These are phyloP conservation scores for Aspergillus floridensis DNA, from an alignment of 2,329 filamentous ascomycete genomes.

Conservation along the genomic window DNA sequence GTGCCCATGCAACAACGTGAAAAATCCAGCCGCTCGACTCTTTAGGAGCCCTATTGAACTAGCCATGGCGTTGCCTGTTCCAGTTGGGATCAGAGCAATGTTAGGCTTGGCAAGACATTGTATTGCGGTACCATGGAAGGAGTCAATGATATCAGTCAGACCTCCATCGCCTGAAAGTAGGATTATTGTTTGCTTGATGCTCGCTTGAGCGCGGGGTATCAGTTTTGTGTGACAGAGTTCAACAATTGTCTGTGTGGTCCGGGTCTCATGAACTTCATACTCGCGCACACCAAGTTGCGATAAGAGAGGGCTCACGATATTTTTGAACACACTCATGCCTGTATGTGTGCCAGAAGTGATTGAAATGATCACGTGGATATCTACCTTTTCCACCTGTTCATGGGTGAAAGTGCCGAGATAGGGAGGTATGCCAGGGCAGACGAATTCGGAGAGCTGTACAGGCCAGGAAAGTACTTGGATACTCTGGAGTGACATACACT, in stretches of 20 bases:
- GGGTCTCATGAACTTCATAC: slow-evolving; percentile 62
- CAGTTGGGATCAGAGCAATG: slow-evolving; percentile 55
- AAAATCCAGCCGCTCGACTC: slow-evolving; percentile 45
- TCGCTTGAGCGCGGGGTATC: slow-evolving; percentile 49
- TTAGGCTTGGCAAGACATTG: slow-evolving; percentile 50
- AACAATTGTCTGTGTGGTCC: slow-evolving; percentile 61
- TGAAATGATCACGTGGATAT: slow-evolving; percentile 64
- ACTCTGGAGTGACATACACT: slow-evolving; percentile 13
- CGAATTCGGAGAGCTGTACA: slow-evolving; percentile 15
- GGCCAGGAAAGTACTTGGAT: slow-evolving; percentile 13
- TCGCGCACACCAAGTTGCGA: slow-evolving; percentile 43
- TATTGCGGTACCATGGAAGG: slow-evolving; percentile 40
- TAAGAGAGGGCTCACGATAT: slow-evolving; percentile 58
- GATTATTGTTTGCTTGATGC: slow-evolving; percentile 61
- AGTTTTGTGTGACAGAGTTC: slow-evolving; percentile 57
- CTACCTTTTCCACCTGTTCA: slow-evolving; percentile 3
- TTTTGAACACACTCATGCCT: slow-evolving; percentile 56
- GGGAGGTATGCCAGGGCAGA: slow-evolving; percentile 19
- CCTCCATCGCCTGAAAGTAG: slow-evolving; percentile 88
- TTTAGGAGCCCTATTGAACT: slow-evolving; percentile 37
- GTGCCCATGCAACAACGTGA: slow-evolving; percentile 59
- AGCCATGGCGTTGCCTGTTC: slow-evolving; percentile 48
- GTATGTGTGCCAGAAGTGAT: slow-evolving; percentile 62
- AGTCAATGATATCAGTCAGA: slow-evolving; percentile 77
- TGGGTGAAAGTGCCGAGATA: slow-evolving; percentile 16